Conservation (phyloP, 257 asterid species). For the Gentiana dahurica region DNA sequence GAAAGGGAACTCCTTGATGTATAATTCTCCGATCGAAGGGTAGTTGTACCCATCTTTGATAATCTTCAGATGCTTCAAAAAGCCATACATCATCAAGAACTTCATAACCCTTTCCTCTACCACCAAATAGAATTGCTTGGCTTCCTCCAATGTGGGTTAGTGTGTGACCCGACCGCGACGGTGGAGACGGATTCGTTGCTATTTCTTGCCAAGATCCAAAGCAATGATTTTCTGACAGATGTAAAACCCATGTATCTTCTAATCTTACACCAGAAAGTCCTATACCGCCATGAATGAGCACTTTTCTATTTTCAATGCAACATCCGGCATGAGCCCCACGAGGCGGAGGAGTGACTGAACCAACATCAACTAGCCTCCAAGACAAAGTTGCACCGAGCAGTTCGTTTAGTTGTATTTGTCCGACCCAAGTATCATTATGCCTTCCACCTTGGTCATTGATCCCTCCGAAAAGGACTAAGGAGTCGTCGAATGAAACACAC, state of each 20-base stretch:
- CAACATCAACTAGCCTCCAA: constrained; percentile 63
- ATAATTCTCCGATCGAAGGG: constrained; percentile 36
- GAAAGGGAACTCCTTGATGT: constrained; percentile 57
- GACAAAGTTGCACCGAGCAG: constrained; percentile 38
- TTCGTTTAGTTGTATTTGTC: constrained; percentile 33
- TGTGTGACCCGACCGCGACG: constrained; percentile 87
- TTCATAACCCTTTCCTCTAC: constrained; percentile 66
- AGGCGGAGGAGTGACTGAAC: constrained; percentile 47
- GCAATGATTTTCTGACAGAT: constrained; percentile 47
- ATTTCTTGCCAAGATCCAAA: constrained; percentile 62
- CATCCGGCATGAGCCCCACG: constrained; percentile 94
- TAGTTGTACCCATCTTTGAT: constrained; percentile 56
- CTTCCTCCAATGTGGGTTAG: constrained; percentile 47
- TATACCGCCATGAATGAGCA: constrained; percentile 86
- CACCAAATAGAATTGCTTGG: constrained; percentile 63
- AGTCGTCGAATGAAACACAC: constrained; percentile 45
- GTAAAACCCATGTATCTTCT: constrained; percentile 68
- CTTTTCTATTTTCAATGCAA: constrained; percentile 35
- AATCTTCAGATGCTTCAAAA: constrained; percentile 34
- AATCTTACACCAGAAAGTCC: constrained; percentile 54
- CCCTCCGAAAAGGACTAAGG: constrained; percentile 77
- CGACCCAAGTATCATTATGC: constrained; percentile 73
- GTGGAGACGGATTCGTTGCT: constrained; percentile 42
- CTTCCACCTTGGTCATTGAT: constrained; percentile 70
- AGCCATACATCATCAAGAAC: constrained; percentile 77